Percentiles rank a stretch among this genome's conserved stretches.
These are phyloP conservation scores for Ceriops zippeliana DNA, from an alignment of 345 rosid species.

Conservation along the genomic window DNA sequence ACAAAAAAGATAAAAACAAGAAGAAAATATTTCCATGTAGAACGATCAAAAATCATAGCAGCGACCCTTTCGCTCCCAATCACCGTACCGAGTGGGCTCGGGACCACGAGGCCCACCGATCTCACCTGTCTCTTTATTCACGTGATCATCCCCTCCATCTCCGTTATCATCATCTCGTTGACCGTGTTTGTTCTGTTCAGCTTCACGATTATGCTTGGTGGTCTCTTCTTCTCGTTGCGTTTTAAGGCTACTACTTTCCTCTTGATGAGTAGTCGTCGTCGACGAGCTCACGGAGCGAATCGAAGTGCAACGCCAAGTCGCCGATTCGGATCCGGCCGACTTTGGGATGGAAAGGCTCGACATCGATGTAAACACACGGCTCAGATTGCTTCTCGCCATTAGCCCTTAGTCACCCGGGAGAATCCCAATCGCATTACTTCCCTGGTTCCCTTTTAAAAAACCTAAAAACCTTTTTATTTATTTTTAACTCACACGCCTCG, in stretches of 20 bases:
- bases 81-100: conserved; percentile 93
- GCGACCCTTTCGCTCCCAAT: conserved; percentile 91
- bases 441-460: too few species aligned
- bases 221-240: conserved; percentile 23
- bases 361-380: conserved; percentile 30
- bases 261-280: conserved; percentile 10
- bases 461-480: too few species aligned
- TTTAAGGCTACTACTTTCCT: not conserved
- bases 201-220: not conserved
- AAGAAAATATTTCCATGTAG: not conserved
- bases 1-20: not conserved
- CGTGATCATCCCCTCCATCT: conserved; percentile 31
- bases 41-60: conserved; percentile 71
- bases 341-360: conserved; percentile 14
- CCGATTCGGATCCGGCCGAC: conserved; percentile 7
- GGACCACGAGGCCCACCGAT: conserved; percentile 83
- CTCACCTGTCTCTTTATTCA: conserved; percentile 78
- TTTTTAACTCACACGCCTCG: too few species aligned
- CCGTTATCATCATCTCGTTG: conserved; percentile 12
- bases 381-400: conserved; percentile 38
- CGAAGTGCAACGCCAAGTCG: conserved; percentile 6
- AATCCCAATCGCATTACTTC: too few species aligned
- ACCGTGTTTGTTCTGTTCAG: not conserved
- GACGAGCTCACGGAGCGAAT: conserved; percentile 18
- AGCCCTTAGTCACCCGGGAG: too few species aligned